Evolutionary conservation across 208 protist species (phyloP), one percentile per base, ranked within the genome.

Genomic region (Acanthamoeba healyi): DNA sequence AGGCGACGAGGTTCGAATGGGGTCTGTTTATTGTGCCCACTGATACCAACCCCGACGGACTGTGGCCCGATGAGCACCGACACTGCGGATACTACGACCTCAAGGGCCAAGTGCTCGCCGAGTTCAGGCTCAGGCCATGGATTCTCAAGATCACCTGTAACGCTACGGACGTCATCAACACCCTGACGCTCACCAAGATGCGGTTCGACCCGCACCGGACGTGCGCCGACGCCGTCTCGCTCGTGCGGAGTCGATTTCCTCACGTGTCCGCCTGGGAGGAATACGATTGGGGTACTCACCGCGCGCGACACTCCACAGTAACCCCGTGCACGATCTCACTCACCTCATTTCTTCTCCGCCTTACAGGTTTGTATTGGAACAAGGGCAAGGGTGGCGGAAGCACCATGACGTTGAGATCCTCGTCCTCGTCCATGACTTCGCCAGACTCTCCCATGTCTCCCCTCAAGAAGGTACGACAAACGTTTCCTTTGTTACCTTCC

Each of bases 131-230:
- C n/a, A 93, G 74, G 49, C 88, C 88, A 10, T 93, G 88, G 88
- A 93, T 93, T 22, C 49, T 93, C 32, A 93, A 93, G 65, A 93
- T 93, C 42, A 93, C 63, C 17, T 93, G 88, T 93, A 93, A 93
- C 65, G 88, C 88, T 79, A 93, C 88, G 17, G 88, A 93, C 42
- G 88, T 93, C 32, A 93, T 93, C 65, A 93, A 93, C 65, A 93
- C 88, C 6, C 88, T 93, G 14, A 93, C 88, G 10, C 56, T 93
- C 88, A 93, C 88, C 12, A 93, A 93, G 65, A 93, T 93, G 88
- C 17, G 88, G 61, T 93, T 93, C 49, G 88, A 93, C 40, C 88
- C 88, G 56, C 88, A 93, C 19, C 9, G 88, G 40, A 93, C 61
- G 19, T 93, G 88, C 44, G 88, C 88, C 42, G 88, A 93, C 40